phyloP scores from a whole-genome alignment of 2,329 filamentous ascomycete species.

The Nothophaeocryptopus gaeumannii region DNA sequence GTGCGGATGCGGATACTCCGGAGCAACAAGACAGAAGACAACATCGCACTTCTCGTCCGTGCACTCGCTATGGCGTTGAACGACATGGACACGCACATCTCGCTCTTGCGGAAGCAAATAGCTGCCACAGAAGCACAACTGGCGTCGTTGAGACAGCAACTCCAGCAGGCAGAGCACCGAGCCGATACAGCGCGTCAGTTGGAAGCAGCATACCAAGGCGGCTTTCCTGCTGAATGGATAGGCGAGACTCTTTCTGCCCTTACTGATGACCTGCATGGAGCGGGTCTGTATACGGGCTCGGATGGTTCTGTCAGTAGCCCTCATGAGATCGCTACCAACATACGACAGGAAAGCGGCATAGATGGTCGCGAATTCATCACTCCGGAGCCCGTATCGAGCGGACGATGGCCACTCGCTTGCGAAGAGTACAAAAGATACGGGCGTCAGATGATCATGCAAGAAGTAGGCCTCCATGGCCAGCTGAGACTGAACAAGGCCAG shows the following conservation, averaged over 20 bases:
- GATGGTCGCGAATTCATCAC: slow-evolving; percentile 19
- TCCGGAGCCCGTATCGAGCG: slow-evolving; percentile 9
- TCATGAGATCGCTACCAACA: slow-evolving; percentile 18
- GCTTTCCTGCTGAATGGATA: slow-evolving; percentile 43
- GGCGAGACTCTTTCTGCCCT: slow-evolving; percentile 42
- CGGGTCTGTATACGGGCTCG: slow-evolving; percentile 9
- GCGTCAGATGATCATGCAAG: slow-evolving; percentile 82
- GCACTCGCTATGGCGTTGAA: slow-evolving; percentile 11
- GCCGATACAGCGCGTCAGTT: slow-evolving; percentile 28
- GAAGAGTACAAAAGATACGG: slow-evolving; percentile 86
- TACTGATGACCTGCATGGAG: slow-evolving; percentile 18
- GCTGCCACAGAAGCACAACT: slow-evolving; percentile 43
- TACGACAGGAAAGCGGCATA: slow-evolving; percentile 22
- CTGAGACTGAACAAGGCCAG: slow-evolving; percentile 65
- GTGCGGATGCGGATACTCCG: no score
- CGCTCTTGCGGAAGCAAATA: slow-evolving; percentile 44
- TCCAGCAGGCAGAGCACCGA: slow-evolving; percentile 42
- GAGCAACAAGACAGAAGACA: no score
- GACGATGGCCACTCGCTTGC: slow-evolving; percentile 64
- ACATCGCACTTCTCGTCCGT: neutral
- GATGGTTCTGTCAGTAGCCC: slow-evolving; percentile 14
- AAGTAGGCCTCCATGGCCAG: slow-evolving; percentile 77
- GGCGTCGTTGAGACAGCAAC: slow-evolving; percentile 39
- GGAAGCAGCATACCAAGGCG: slow-evolving; percentile 35
- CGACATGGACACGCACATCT: slow-evolving; percentile 30